Conservation (phyloP, 2,329 filamentous ascomycete genomes). For the Pyricularia grisea region DNA sequence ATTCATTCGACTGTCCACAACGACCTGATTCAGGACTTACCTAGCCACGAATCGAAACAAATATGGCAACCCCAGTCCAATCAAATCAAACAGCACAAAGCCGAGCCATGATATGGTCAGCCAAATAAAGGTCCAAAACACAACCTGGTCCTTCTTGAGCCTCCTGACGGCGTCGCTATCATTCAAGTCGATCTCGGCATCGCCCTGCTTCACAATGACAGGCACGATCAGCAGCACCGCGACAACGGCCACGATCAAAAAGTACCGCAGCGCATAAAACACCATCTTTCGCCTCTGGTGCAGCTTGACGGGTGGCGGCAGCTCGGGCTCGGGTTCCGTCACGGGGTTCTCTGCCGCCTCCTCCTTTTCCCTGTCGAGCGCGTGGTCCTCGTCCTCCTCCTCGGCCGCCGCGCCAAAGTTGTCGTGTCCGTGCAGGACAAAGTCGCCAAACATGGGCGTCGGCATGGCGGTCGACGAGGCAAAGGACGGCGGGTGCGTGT, state of each 20-base stretch:
- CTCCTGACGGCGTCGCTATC: slow-evolving; percentile 7
- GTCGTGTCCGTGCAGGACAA: not conserved
- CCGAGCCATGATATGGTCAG: slow-evolving; percentile 13
- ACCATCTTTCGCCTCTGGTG: slow-evolving; percentile 3
- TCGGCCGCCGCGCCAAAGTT: not conserved
- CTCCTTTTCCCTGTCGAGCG: not conserved
- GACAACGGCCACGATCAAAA: slow-evolving; percentile 10
- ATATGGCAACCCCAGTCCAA: slow-evolving; percentile 14
- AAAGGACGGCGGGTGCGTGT: slow-evolving; percentile 1
- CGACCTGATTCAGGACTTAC: slow-evolving; percentile 3
- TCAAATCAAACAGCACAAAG: slow-evolving; percentile 10
- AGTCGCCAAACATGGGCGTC: not conserved
- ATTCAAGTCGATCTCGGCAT: slow-evolving; percentile 8
- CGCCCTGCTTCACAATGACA: slow-evolving; percentile 10
- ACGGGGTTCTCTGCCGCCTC: not conserved
- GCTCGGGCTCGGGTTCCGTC: slow-evolving; percentile 1
- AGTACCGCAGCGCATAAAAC: slow-evolving; percentile 12
- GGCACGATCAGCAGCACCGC: slow-evolving; percentile 12
- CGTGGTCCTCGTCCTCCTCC: not conserved
- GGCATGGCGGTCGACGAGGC: not conserved
- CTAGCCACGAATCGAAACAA: slow-evolving; percentile 16
- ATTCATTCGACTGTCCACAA: not conserved
- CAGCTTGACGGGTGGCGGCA: not conserved
- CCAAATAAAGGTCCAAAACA: slow-evolving; percentile 16
- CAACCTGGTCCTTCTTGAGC: slow-evolving; percentile 9